Conservation (phyloP, 1,284 basidiomycete genomes). For the Ustilago nuda region DNA sequence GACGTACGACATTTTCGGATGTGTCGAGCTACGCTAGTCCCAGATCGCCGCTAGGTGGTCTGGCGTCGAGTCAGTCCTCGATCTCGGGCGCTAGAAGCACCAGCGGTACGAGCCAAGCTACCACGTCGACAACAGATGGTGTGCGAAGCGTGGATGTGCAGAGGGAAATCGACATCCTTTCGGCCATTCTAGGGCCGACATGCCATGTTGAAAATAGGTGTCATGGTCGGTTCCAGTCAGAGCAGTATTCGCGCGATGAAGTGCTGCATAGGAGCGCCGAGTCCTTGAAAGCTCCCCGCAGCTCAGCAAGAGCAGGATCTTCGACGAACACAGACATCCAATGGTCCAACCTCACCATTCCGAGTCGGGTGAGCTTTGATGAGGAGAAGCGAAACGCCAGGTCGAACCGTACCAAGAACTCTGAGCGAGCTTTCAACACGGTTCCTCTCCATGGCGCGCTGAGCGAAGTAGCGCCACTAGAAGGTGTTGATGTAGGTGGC, state of each 20-base stretch:
- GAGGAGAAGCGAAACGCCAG: conserved; percentile 9
- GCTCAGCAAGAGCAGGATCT: neutral
- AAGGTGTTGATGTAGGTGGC: conserved; percentile 25
- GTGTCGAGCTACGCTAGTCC: conserved; percentile 16
- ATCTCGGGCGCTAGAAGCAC: conserved; percentile 25
- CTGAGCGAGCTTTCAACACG: conserved; percentile 24
- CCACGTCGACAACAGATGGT: conserved; percentile 29
- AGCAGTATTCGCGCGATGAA: conserved; percentile 26
- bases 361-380: conserved; percentile 9
- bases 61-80: conserved; percentile 14
- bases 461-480: conserved; percentile 8
- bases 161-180: conserved; percentile 59
- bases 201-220: conserved; percentile 17
- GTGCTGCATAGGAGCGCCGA: conserved; percentile 2
- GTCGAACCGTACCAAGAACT: neutral
- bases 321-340: neutral
- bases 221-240: conserved; percentile 36
- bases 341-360: conserved; percentile 10
- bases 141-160: conserved; percentile 45
- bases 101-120: conserved; percentile 38
- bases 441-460: conserved; percentile 16
- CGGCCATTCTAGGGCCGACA: conserved; percentile 48
- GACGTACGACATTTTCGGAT: conserved; percentile 28
- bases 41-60: conserved; percentile 23
- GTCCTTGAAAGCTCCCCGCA: neutral